These are phyloP conservation scores for Kurtzmaniella quercitrusa DNA, from an alignment of 1,139 yeast genomes.

Conservation along the genomic window DNA sequence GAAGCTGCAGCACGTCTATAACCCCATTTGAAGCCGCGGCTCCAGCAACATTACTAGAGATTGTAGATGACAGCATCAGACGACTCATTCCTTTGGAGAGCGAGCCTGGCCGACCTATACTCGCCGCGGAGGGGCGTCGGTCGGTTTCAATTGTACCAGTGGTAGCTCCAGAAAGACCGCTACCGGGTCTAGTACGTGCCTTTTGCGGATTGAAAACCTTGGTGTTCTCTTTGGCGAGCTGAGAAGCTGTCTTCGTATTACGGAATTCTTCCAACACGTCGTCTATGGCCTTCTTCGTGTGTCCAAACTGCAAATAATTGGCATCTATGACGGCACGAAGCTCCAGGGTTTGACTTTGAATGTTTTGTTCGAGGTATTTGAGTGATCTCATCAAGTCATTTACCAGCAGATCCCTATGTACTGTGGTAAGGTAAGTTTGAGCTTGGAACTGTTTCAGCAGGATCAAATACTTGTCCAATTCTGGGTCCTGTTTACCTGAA, in stretches of 20 bases:
- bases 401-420: constrained; percentile 70
- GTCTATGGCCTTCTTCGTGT: constrained; percentile 60
- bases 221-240: constrained; percentile 32
- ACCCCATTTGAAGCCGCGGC: constrained; percentile 5
- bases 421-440: constrained; percentile 59
- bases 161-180: neutral
- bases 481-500: constrained; percentile 30
- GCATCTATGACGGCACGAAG: constrained; percentile 64
- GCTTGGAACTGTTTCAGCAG: constrained; percentile 74
- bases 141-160: neutral
- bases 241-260: constrained; percentile 33
- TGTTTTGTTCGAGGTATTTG: constrained; percentile 53
- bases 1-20: constrained; percentile 20
- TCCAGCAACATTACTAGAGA: neutral
- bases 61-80: neutral
- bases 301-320: constrained; percentile 72
- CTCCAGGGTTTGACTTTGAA: constrained; percentile 63
- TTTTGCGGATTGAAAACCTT: constrained; percentile 39
- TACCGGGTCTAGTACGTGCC: neutral
- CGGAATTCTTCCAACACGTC: constrained; percentile 32
- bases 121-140: neutral
- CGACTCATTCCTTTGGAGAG: neutral
- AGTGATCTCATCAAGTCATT: constrained; percentile 57
- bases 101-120: neutral
- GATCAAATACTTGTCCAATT: constrained; percentile 54